phyloP scores from a whole-genome alignment of 805 yeast genomes.

The Metschnikowia gruessii region DNA sequence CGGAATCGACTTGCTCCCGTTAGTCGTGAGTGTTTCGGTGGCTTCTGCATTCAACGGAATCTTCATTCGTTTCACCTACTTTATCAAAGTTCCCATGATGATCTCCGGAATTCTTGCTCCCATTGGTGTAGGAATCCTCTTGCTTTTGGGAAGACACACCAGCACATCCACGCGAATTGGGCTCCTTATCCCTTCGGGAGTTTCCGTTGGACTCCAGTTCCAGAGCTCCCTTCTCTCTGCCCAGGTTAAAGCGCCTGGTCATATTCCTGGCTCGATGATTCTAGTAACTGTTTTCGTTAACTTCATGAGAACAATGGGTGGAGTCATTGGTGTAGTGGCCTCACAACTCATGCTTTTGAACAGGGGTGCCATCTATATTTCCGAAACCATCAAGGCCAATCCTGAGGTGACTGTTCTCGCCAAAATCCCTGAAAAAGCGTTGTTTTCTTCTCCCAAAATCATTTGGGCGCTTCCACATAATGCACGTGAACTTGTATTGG shows the following conservation, averaged over 20 bases:
- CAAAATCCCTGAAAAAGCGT: constrained; percentile 8
- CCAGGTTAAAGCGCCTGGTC: constrained; percentile 36
- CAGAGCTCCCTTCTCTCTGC: constrained; percentile 36
- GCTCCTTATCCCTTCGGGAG: constrained; percentile 32
- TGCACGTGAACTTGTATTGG: constrained; percentile 23
- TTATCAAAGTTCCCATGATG: constrained; percentile 33
- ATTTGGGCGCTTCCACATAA: constrained; percentile 26
- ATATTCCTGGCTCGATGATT: constrained; percentile 37
- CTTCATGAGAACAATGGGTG: constrained; percentile 32
- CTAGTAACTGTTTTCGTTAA: constrained; percentile 34
- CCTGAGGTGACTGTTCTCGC: constrained; percentile 7
- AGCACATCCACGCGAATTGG: constrained; percentile 29
- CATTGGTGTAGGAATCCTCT: constrained; percentile 35
- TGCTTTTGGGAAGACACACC: constrained; percentile 26
- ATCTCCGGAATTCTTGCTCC: constrained; percentile 31
- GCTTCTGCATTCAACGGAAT: constrained; percentile 32
- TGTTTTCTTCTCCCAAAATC: constrained; percentile 26
- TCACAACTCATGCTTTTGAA: constrained; percentile 30
- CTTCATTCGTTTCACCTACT: constrained; percentile 28
- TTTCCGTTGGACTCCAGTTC: constrained; percentile 37
- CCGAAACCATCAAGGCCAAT: constrained; percentile 4
- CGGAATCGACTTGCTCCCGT: constrained; percentile 37
- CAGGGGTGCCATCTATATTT: constrained; percentile 14
- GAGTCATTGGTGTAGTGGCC: constrained; percentile 31
- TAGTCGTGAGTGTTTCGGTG: constrained; percentile 33